These are phyloP conservation scores for Actinidia polygama DNA, from an alignment of 179 eudicot genomes.

Conservation along the genomic window DNA sequence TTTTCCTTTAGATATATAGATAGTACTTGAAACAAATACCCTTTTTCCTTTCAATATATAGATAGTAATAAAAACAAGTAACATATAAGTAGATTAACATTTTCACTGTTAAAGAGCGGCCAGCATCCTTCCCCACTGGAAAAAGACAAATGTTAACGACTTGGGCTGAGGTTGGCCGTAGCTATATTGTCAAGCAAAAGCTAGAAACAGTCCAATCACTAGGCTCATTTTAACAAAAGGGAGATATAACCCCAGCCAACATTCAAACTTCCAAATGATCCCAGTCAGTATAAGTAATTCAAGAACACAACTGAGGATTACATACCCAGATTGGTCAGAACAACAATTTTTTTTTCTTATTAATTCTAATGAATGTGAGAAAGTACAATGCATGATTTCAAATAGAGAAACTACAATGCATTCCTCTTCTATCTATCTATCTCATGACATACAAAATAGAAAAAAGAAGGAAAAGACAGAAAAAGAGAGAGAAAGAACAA, in stretches of 20 bases:
- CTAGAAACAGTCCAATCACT: background rate
- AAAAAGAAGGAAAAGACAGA: background rate
- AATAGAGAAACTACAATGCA: background rate
- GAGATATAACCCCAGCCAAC: background rate
- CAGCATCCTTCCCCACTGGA: no score
- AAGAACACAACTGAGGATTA: background rate
- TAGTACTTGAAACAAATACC: background rate
- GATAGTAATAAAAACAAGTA: background rate
- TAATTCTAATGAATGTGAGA: conserved; percentile 7
- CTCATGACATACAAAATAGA: background rate
- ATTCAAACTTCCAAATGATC: background rate
- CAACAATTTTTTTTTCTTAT: conserved; percentile 5
- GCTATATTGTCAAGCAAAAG: background rate
- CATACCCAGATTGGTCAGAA: background rate
- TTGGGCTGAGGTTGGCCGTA: no score
- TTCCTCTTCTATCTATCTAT: conserved; percentile 3
- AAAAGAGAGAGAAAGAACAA: background rate
- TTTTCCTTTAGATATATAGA: background rate
- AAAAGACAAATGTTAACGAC: background rate
- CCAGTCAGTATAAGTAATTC: background rate
- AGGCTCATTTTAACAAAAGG: background rate
- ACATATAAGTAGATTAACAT: background rate
- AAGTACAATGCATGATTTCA: background rate
- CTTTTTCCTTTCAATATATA: background rate
- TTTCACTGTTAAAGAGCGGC: background rate